These are phyloP conservation scores for Syzygium aromaticum DNA, from an alignment of 345 rosid species.

Conservation along the genomic window DNA sequence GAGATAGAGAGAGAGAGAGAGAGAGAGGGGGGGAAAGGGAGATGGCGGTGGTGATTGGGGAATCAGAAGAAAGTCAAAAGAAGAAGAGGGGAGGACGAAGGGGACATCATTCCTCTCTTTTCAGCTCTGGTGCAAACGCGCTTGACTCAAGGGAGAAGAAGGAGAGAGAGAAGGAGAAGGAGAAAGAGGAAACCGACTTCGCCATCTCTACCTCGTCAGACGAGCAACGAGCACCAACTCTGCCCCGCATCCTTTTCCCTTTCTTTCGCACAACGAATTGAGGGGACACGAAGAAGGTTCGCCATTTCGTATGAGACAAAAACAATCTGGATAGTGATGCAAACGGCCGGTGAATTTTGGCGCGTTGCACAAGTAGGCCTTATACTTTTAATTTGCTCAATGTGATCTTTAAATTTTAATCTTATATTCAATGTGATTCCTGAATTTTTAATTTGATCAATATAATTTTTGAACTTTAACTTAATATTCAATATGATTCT, in stretches of 20 bases:
- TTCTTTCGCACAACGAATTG: background rate
- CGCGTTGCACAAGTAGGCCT: fast-evolving
- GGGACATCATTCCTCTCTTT: background rate
- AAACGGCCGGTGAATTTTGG: too few relatives aligned
- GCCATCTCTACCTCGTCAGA: background rate
- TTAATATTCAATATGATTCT: background rate
- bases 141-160: background rate
- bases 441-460: background rate
- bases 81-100: background rate
- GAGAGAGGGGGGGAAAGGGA: too few relatives aligned
- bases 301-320: background rate
- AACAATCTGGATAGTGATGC: background rate
- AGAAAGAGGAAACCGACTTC: background rate
- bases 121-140: background rate
- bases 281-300: background rate
- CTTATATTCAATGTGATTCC: too few relatives aligned
- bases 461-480: too few relatives aligned
- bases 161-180: background rate
- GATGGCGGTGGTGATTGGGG: background rate
- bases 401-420: too few relatives aligned
- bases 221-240: background rate
- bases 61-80: background rate
- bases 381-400: background rate
- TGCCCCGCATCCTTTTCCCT: background rate
- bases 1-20: background rate